phyloP scores from a whole-genome alignment of 2,329 filamentous ascomycete species.

The Penicillium brevicompactum region DNA sequence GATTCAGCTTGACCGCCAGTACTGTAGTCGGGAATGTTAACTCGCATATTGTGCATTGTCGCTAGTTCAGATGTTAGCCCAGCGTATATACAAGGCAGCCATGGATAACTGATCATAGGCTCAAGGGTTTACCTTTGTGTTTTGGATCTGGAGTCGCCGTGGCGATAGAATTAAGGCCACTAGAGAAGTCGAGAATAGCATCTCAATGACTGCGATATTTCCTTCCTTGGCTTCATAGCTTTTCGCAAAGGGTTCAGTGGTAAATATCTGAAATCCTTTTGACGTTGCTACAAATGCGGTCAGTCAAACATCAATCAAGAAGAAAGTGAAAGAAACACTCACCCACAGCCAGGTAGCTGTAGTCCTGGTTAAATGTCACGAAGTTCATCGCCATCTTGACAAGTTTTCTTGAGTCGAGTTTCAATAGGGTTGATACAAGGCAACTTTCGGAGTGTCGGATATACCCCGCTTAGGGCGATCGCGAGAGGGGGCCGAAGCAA shows the following conservation, averaged over 20 bases:
- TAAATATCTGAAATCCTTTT: conserved; percentile 93
- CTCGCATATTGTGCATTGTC: conserved; percentile 89
- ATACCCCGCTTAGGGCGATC: conserved; percentile 22
- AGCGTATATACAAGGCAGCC: conserved; percentile 7
- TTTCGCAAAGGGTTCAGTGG: conserved; percentile 93
- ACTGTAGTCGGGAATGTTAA: conserved; percentile 98
- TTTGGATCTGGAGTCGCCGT: conserved; percentile 89
- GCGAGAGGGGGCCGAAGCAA: conserved; percentile 13
- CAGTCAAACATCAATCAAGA: conserved; percentile 9
- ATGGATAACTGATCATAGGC: conserved; percentile 1
- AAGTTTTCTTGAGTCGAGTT: neutral
- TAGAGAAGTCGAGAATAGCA: conserved; percentile 97
- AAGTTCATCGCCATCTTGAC: conserved; percentile 82
- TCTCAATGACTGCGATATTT: conserved; percentile 94
- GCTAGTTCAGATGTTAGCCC: conserved; percentile 40
- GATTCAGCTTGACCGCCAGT: conserved; percentile 87
- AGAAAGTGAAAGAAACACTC: conserved; percentile 35
- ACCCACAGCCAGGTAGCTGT: conserved; percentile 95
- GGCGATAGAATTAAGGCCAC: conserved; percentile 93
- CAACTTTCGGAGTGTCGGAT: conserved; percentile 16
- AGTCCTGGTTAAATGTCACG: conserved; percentile 98
- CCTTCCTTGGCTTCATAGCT: conserved; percentile 93
- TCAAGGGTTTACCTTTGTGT: conserved; percentile 72
- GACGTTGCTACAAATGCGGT: conserved; percentile 68
- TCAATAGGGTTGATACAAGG: conserved; percentile 15